Conservation (phyloP, 495 filamentous ascomycete genomes). For the Aspergillus ostianus region DNA sequence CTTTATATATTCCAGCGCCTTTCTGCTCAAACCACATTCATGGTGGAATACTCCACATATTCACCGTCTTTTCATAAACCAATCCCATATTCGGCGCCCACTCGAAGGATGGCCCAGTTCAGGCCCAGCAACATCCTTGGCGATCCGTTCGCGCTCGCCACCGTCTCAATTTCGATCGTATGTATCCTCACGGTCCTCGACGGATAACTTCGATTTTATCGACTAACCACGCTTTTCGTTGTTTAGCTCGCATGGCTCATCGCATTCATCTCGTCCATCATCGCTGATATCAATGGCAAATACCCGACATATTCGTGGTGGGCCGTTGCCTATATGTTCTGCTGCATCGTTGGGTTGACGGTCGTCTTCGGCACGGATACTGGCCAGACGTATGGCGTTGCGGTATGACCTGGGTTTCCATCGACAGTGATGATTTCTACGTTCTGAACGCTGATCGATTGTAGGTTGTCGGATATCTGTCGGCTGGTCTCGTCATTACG, state of each 20-base stretch:
- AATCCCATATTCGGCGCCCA: slow-evolving; percentile 42
- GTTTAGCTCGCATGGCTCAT: slow-evolving; percentile 90
- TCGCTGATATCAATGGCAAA: slow-evolving; percentile 57
- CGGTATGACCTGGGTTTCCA: slow-evolving; percentile 49
- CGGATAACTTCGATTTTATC: neutral
- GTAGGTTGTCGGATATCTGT: slow-evolving; percentile 80
- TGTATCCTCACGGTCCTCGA: slow-evolving; percentile 32
- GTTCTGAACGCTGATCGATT: neutral
- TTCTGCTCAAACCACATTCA: slow-evolving; percentile 26
- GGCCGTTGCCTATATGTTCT: slow-evolving; percentile 80
- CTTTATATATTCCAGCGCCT: slow-evolving; percentile 14
- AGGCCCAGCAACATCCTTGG: slow-evolving; percentile 86
- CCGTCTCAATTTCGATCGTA: slow-evolving; percentile 87
- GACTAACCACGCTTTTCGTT: slow-evolving; percentile 6
- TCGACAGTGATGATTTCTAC: neutral
- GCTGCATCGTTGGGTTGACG: slow-evolving; percentile 73
- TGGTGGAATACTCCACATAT: slow-evolving; percentile 46
- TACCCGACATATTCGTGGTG: slow-evolving; percentile 93
- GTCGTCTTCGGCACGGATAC: slow-evolving; percentile 79
- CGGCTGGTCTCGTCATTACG: slow-evolving; percentile 76
- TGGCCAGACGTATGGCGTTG: slow-evolving; percentile 83
- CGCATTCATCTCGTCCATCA: slow-evolving; percentile 79
- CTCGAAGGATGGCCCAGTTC: slow-evolving; percentile 54
- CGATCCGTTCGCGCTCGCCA: slow-evolving; percentile 94
- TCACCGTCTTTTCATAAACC: slow-evolving; percentile 82